Percentiles rank a stretch among this genome's conserved stretches.
Conservation (phyloP, 306 rosid genomes). For the Trifolium repens region DNA sequence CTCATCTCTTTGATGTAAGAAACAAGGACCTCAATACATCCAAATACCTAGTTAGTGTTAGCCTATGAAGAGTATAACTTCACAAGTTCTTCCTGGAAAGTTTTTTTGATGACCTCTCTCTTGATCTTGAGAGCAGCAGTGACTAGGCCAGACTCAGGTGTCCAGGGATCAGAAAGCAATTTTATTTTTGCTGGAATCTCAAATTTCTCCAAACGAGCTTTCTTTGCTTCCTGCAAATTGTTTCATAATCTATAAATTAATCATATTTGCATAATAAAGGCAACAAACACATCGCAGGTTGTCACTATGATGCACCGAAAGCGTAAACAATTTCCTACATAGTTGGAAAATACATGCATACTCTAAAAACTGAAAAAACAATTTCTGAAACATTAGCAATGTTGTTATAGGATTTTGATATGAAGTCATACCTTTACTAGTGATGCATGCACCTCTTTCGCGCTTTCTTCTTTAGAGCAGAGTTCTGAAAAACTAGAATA, state of each 20-base stretch:
- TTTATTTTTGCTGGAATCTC: constrained; percentile 85
- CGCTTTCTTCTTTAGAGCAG: constrained; percentile 71
- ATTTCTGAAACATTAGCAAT: neutral
- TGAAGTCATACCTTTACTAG: constrained; percentile 59
- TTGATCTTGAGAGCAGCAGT: constrained; percentile 97
- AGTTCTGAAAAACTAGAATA: constrained; percentile 62
- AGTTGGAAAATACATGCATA: neutral
- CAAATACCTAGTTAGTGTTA: neutral
- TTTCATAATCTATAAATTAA: neutral
- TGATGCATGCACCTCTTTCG: constrained; percentile 70
- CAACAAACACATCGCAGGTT: constrained; percentile 12
- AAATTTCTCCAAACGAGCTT: constrained; percentile 72
- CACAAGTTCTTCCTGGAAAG: constrained; percentile 67
- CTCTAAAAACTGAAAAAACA: neutral
- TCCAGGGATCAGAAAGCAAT: constrained; percentile 77
- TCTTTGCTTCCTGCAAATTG: constrained; percentile 80
- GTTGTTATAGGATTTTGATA: constrained; percentile 29
- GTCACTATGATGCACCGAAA: neutral
- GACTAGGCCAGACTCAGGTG: constrained; percentile 89
- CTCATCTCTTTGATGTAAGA: neutral
- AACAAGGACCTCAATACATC: neutral
- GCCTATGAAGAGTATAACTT: constrained; percentile 59
- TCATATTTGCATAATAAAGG: constrained; percentile 18
- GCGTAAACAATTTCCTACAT: no score
- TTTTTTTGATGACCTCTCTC: constrained; percentile 76